These are phyloP conservation scores for Plenodomus lindquistii DNA, from an alignment of 2,329 filamentous ascomycete species.

Conservation along the genomic window DNA sequence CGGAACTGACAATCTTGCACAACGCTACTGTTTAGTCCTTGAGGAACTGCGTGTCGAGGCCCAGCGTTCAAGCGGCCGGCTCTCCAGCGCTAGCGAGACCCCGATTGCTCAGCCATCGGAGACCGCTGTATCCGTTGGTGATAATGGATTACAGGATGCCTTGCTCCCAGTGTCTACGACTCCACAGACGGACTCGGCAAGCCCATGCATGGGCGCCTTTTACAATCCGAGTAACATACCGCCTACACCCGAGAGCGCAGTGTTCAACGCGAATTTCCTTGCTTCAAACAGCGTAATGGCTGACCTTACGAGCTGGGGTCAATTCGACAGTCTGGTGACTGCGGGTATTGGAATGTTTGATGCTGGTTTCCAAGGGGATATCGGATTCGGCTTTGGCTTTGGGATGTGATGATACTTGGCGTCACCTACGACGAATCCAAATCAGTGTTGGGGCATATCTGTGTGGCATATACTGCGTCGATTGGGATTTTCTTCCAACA, in stretches of 20 bases:
- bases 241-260: conserved; percentile 33
- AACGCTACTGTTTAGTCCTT: conserved; percentile 57
- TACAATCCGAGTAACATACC: conserved; percentile 26
- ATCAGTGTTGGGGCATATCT: no score
- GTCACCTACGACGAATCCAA: no score
- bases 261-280: conserved; percentile 26
- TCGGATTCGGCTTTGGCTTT: conserved; percentile 25
- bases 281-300: conserved; percentile 34
- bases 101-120: background rate
- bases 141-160: conserved; percentile 1
- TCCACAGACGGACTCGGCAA: conserved; percentile 16
- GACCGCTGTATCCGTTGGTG: background rate
- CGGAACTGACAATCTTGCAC: conserved; percentile 39
- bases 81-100: conserved; percentile 1
- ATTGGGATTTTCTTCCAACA: no score
- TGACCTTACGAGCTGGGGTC: conserved; percentile 44
- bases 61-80: conserved; percentile 26
- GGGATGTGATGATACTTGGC: conserved; percentile 7
- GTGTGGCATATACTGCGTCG: no score
- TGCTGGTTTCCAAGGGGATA: conserved; percentile 29
- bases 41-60: conserved; percentile 55
- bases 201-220: conserved; percentile 15
- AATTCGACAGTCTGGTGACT: conserved; percentile 45
- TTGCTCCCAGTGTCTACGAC: conserved; percentile 5
- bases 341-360: conserved; percentile 40